Percentiles rank a stretch among this genome's conserved stretches.
Conservation (phyloP, 106 monocot species). For the Agapanthus africanus region DNA sequence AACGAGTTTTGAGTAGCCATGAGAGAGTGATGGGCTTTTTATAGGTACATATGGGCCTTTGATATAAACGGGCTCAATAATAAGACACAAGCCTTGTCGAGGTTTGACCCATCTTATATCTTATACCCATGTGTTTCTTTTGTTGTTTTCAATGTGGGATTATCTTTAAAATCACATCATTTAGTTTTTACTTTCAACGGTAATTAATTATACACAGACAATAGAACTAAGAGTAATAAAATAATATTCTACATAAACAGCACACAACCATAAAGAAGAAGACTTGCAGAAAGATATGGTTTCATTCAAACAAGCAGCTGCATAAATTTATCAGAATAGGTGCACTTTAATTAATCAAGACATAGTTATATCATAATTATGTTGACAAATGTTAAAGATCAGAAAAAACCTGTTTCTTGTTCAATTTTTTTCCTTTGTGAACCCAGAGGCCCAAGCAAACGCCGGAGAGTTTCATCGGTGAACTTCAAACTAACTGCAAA, state of each 20-base stretch:
- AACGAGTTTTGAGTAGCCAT: too few relatives aligned
- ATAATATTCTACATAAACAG: not conserved
- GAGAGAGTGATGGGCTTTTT: too few relatives aligned
- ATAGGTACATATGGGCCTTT: too few relatives aligned
- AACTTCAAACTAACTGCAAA: constrained; percentile 66
- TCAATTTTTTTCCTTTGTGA: constrained; percentile 69
- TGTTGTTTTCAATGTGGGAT: too few relatives aligned
- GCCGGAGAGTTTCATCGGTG: constrained; percentile 56
- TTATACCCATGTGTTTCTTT: too few relatives aligned
- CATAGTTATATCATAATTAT: not conserved
- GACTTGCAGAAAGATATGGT: not conserved
- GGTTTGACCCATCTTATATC: too few relatives aligned
- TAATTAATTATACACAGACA: too few relatives aligned
- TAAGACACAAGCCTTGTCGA: too few relatives aligned
- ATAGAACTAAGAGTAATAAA: not conserved
- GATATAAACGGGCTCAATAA: too few relatives aligned
- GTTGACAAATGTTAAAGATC: not conserved
- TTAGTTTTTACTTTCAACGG: too few relatives aligned
- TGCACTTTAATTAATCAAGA: not conserved
- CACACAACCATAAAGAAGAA: not conserved
- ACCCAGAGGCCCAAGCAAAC: constrained; percentile 46
- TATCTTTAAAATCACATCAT: too few relatives aligned
- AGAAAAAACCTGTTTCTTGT: constrained; percentile 68
- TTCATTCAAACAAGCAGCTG: not conserved
- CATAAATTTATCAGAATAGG: not conserved